A percentile compares a stretch with the other conserved stretches of the same genome.
Conservation (phyloP, 2,329 filamentous ascomycete genomes). For the Sporothrix dimorphospora region DNA sequence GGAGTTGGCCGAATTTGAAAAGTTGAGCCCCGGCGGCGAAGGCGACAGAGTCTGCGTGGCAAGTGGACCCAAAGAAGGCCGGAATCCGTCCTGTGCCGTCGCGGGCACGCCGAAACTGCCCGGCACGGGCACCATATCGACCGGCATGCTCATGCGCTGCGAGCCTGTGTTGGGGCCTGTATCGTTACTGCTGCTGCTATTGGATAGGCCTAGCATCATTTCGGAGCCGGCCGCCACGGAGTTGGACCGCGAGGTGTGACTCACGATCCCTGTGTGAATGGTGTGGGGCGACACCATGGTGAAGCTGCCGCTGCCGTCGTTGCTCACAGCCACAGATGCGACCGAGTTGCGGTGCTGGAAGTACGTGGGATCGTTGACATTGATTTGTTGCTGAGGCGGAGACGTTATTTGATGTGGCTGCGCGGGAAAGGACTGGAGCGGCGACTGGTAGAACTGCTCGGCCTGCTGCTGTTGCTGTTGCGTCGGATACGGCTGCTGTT, state of each 20-base stretch:
- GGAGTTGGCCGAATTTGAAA: not conserved
- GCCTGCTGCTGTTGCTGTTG: not conserved
- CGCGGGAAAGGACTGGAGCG: not conserved
- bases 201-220: not conserved
- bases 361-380: not conserved
- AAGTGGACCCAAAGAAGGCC: not conserved
- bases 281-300: not conserved
- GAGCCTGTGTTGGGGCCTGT: not conserved
- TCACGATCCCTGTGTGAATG: not conserved
- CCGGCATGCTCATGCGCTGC: not conserved
- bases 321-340: not conserved
- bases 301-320: not conserved
- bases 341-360: constrained; percentile 1
- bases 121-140: not conserved
- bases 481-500: not conserved
- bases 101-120: not conserved
- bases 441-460: not conserved
- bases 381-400: not conserved
- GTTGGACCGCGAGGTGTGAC: not conserved
- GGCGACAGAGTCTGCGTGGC: not conserved
- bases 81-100: not conserved
- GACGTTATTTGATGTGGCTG: not conserved
- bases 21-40: not conserved
- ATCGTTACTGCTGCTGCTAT: not conserved
- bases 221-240: not conserved